These are phyloP conservation scores for Ceratobasidium theobromae DNA, from an alignment of 1,284 basidiomycete genomes.

Conservation along the genomic window DNA sequence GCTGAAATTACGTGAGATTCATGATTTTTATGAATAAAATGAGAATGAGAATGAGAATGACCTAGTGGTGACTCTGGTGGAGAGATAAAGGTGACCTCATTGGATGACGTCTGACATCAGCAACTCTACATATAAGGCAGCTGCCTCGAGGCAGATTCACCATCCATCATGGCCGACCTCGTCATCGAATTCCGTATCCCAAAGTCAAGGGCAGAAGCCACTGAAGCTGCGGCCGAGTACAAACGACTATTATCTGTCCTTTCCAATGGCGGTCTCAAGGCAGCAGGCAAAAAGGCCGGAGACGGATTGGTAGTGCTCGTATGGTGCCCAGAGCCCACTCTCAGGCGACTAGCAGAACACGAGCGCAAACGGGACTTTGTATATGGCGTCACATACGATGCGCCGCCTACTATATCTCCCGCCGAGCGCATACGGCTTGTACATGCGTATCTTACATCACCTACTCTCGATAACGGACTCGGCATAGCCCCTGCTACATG, in stretches of 20 bases:
- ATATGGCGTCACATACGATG: conserved; percentile 59
- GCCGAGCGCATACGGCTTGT: conserved; percentile 81
- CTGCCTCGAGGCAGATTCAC: too few relatives aligned
- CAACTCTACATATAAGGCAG: too few relatives aligned
- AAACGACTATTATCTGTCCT: conserved; percentile 61
- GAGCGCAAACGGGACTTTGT: conserved; percentile 69
- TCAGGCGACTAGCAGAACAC: conserved; percentile 65
- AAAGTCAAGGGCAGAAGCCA: conserved; percentile 58
- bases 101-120: too few relatives aligned
- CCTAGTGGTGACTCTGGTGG: too few relatives aligned
- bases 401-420: conserved; percentile 51
- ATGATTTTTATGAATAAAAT: too few relatives aligned
- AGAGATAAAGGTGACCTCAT: too few relatives aligned
- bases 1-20: too few relatives aligned
- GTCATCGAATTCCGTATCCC: conserved; percentile 67
- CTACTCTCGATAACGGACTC: conserved; percentile 69
- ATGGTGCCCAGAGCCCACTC: conserved; percentile 62
- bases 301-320: conserved; percentile 83
- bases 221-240: conserved; percentile 69
- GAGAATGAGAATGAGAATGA: too few relatives aligned
- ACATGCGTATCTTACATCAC: conserved; percentile 72
- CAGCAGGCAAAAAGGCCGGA: conserved; percentile 68
- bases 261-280: conserved; percentile 61
- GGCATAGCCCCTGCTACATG: conserved; percentile 76
- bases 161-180: conserved; percentile 70